Conservation (phyloP, 305 asterid genomes). For the Caryopteris hybrid region DNA sequence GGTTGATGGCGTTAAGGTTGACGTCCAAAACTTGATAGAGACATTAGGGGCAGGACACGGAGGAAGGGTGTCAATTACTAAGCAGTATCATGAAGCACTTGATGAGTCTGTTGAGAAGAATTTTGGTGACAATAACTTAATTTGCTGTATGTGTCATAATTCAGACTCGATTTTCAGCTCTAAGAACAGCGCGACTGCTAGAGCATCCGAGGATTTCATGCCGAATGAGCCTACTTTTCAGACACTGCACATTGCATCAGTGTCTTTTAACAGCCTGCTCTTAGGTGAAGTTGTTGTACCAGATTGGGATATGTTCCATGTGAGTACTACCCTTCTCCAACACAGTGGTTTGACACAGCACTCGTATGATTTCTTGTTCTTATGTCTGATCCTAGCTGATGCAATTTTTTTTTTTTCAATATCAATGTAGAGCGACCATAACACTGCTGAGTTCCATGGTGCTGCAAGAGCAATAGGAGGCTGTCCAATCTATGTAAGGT, state of each 20-base stretch:
- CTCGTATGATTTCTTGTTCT: too few relatives aligned
- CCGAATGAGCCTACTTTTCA: slow-evolving; percentile 52
- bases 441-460: slow-evolving; percentile 37
- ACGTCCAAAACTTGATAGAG: slow-evolving; percentile 43
- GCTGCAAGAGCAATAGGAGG: slow-evolving; percentile 42
- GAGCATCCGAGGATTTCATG: slow-evolving; percentile 70
- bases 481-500: slow-evolving; percentile 40
- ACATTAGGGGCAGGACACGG: slow-evolving; percentile 47
- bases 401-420: too few relatives aligned
- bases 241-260: slow-evolving; percentile 54
- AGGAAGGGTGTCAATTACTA: slow-evolving; percentile 50
- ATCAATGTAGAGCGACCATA: slow-evolving; percentile 35
- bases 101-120: slow-evolving; percentile 52
- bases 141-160: slow-evolving; percentile 55
- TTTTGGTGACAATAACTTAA: slow-evolving; percentile 46
- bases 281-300: slow-evolving; percentile 55
- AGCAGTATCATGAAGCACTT: slow-evolving; percentile 49
- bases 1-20: slow-evolving; percentile 52
- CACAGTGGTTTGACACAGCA: too few relatives aligned
- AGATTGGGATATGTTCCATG: slow-evolving; percentile 83
- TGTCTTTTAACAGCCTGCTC: slow-evolving; percentile 53
- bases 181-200: slow-evolving; percentile 43
- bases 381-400: too few relatives aligned
- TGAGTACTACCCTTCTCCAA: too few relatives aligned
- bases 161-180: slow-evolving; percentile 46